Evolutionary conservation across 208 protist species (phyloP), one percentile per base, ranked within the genome.

Genomic region (Kentomonas sorsogonicus): DNA sequence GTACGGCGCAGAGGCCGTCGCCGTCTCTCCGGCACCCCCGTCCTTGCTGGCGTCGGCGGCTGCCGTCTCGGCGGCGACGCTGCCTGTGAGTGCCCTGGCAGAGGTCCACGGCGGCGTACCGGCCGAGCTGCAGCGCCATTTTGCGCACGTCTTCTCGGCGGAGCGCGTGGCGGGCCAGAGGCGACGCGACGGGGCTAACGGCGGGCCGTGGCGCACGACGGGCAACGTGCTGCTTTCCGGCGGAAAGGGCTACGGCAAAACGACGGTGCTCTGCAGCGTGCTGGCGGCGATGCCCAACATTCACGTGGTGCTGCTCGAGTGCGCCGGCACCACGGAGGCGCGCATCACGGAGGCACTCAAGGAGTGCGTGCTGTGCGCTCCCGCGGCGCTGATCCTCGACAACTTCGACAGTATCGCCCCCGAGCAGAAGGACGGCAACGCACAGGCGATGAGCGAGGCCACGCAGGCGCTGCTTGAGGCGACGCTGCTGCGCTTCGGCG

Each of bases 231-330:
- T 95, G 1, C 39, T 95, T 4, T 89, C 78, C 69, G 88, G 88
- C 50, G 83, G 75, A 3, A 86, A 80, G 52, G 88, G 88, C n/a
- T 86, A 77, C 50, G 88, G 88, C 47, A 95, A 92, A 74, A 82
- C 73, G 40, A 71, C 82, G 45, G 44, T 95, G 47, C 70, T 81
- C 34, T 53, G 53, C 2, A 58, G 62, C 23, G 84, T 90, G 25
- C 53, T 87, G 41, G 43, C 36, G 25, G 53, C 5, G 20, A 15
- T 11, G 33, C 51, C 47, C 1, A 53, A 65, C 51, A 66, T 91
- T 39, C 83, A 89, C 57, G 48, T 52, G n/a, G 69, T 78, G 36
- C 51, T 75, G 25, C 64, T 95, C 43, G 75, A 83, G 48, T 95
- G 88, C 53, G 55, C 53, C 43, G 66, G 41, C 60, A 73, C 53